Percentiles rank a stretch among this genome's conserved stretches.
phyloP scores from a whole-genome alignment of 495 filamentous ascomycete species.

The Parachaetomium inaequale region DNA sequence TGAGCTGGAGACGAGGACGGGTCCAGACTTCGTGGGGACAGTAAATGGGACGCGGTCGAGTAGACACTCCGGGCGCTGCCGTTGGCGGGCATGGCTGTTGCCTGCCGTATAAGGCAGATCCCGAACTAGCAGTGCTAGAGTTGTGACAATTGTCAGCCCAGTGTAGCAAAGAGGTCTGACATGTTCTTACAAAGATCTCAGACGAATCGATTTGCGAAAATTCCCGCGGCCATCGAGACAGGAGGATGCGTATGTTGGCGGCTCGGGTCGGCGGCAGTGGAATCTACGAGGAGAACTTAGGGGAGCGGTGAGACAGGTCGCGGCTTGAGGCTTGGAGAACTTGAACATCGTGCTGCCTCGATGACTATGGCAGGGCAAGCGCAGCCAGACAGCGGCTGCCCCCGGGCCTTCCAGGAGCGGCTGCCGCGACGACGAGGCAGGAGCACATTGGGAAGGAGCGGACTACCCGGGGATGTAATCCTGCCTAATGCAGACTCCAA shows the following conservation, averaged over 20 bases:
- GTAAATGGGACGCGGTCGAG: constrained; percentile 25
- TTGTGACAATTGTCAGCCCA: no score
- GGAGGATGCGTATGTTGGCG: background rate
- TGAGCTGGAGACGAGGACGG: background rate
- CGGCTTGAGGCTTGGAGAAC: background rate
- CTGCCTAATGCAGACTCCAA: background rate
- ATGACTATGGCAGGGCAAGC: background rate
- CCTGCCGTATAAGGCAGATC: background rate
- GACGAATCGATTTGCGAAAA: no score
- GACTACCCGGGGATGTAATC: no score
- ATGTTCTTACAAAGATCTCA: no score
- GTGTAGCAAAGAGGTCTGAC: no score
- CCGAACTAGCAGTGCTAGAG: background rate
- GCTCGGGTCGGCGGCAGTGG: background rate
- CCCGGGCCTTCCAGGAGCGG: no score
- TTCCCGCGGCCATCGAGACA: no score
- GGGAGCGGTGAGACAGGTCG: background rate
- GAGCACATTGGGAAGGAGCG: constrained; percentile 4
- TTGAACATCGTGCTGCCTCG: no score
- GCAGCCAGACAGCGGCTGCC: background rate
- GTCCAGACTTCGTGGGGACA: constrained; percentile 21
- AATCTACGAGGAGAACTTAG: background rate
- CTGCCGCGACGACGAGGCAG: no score
- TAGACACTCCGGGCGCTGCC: constrained; percentile 24
- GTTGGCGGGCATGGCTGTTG: constrained; percentile 16